Percentiles rank a stretch among this genome's conserved stretches.
Evolutionary conservation across 805 yeast species (phyloP).

Genomic region (Nakazawaea wyomingensis): DNA sequence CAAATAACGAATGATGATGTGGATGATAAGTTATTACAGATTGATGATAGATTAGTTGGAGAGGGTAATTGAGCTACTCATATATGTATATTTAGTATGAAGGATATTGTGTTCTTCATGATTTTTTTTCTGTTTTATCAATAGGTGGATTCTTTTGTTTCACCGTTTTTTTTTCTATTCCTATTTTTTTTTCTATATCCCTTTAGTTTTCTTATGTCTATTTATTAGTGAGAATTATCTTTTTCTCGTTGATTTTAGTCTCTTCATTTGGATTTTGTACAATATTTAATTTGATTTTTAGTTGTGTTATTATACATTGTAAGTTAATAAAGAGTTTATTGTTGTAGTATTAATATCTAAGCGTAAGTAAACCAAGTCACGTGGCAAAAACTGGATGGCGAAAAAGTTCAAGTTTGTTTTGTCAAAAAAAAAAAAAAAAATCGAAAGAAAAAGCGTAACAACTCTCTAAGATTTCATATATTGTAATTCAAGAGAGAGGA

Average conservation of each 20-base stretch:
- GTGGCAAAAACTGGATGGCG: not conserved
- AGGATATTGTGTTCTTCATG: not conserved
- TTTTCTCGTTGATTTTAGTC: not conserved
- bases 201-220: conserved; percentile 1
- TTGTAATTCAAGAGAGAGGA: too few species aligned
- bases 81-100: not conserved
- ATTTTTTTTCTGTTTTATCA: not conserved
- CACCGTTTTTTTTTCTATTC: not conserved
- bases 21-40: conserved; percentile 13
- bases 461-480: not conserved
- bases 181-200: not conserved
- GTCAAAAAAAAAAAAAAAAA: conserved; percentile 1
- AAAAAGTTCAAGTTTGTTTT: not conserved
- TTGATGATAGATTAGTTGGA: conserved; percentile 13
- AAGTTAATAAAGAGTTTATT: too few species aligned
- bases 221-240: too few species aligned
- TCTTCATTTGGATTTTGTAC: not conserved
- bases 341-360: too few species aligned
- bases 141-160: not conserved
- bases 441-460: not conserved
- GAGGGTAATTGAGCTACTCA: conserved; percentile 5
- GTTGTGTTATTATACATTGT: too few species aligned
- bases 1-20: conserved; percentile 11
- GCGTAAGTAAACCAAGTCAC: not conserved
- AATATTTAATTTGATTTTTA: too few species aligned